A percentile compares a stretch with the other conserved stretches of the same genome.
These are phyloP conservation scores for Trichoderma asperelloides DNA, from an alignment of 495 filamentous ascomycete genomes.

Conservation along the genomic window DNA sequence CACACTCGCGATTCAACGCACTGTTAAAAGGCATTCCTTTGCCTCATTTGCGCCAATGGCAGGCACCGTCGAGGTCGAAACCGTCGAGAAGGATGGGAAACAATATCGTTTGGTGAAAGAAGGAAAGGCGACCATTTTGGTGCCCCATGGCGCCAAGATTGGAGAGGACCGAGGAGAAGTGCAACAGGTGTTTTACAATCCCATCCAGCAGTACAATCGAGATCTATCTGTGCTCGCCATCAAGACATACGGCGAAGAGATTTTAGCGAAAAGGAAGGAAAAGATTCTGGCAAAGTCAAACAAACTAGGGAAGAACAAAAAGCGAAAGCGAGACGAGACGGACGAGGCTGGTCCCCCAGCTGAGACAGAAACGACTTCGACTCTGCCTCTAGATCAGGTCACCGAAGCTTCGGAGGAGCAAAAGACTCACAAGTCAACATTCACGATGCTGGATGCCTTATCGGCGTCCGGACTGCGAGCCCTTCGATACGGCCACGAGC, in stretches of 20 bases:
- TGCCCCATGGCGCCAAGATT: slow-evolving; percentile 13
- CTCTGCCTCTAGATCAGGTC: not conserved
- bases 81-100: slow-evolving; percentile 26
- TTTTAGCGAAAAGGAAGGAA: slow-evolving; percentile 40
- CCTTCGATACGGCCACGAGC: slow-evolving; percentile 82
- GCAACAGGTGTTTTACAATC: slow-evolving; percentile 94
- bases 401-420: slow-evolving; percentile 6
- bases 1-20: not conserved
- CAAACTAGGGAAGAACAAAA: slow-evolving; percentile 37
- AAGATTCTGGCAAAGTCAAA: slow-evolving; percentile 29
- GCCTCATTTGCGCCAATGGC: slow-evolving; percentile 22
- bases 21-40: not conserved
- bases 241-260: slow-evolving; percentile 67
- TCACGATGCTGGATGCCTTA: slow-evolving; percentile 86
- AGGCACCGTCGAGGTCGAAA: not conserved
- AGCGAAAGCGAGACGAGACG: slow-evolving; percentile 30
- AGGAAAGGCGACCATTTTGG: slow-evolving; percentile 36
- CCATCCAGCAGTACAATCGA: slow-evolving; percentile 96
- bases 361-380: slow-evolving; percentile 4
- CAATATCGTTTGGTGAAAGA: slow-evolving; percentile 36
- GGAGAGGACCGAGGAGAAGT: slow-evolving; percentile 28
- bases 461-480: slow-evolving; percentile 92
- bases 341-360: slow-evolving; percentile 15
- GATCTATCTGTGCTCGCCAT: slow-evolving; percentile 90
- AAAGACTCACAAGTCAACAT: slow-evolving; percentile 26